Base-by-base conservation (phyloP, 2,329 filamentous ascomycete genomes). In the Ploettnerulaceae sp. region DNA sequence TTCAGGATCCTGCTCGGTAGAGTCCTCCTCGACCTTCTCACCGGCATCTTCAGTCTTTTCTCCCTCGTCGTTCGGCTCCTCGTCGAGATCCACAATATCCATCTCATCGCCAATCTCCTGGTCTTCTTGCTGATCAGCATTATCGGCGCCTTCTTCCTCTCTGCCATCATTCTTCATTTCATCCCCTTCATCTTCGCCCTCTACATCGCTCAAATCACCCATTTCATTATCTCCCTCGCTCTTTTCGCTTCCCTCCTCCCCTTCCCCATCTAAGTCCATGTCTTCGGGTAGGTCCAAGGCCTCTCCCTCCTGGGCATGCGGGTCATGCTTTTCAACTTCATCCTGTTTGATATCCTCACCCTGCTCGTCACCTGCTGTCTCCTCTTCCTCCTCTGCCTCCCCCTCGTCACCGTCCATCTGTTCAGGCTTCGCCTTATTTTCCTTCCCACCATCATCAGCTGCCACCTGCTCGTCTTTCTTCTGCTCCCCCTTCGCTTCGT, bases 281-380 rank as follows among this genome's bases (percentile, higher is more conserved):
- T 87, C 81, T 20, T 87, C 83, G 1, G 83, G 83, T 25, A 87
- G 68, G 43, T 87, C 83, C 32, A 87, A 71, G 5, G 76, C 77
- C 43, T 86, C 75, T 54, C 82, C 78, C 60, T 87, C 79, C 52
- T 84, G 75, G 9, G 79, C 71, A 64, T 84, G 75, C 5, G 80
- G 76, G 64, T 88, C 82, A 49, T 79, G 75, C 49, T 78, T 73
- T 62, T 86, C 81, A 43, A 71, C 71, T 42, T 85, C 78, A 49
- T 81, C 68, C 39, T 70, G 67, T 49, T 61, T 61, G 17, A 74
- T 69, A 22, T 81, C 75, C 51, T 81, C 76, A 58, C 71, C 75
- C 65, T 75, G 74, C 33, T 79, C 79, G 14, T 73, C 71, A 20
- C 76, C 80, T 22, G 80, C 77, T 32, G 79, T 77, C 50, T 86